Evolutionary conservation across 1,284 basidiomycete species (phyloP).

Genomic region (Sparassis latifolia): DNA sequence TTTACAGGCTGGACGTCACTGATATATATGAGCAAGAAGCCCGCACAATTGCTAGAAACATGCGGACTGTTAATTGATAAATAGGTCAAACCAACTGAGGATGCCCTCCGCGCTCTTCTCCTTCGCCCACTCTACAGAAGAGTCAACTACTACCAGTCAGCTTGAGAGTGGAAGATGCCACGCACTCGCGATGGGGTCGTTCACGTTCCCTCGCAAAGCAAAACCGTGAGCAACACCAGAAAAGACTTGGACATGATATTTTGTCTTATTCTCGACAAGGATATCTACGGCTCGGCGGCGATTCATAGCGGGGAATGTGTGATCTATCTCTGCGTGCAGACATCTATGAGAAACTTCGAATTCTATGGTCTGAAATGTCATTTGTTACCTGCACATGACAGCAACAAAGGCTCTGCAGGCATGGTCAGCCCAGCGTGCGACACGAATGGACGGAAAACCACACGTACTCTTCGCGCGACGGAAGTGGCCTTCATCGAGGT

Average conservation of each 20-base stretch:
- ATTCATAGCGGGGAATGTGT: constrained; percentile 36
- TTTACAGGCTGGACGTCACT: too few species aligned
- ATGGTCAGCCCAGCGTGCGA: neutral
- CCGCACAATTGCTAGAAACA: too few species aligned
- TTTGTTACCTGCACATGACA: constrained; percentile 42
- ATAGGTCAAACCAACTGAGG: constrained; percentile 12
- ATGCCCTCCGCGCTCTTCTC: constrained; percentile 47
- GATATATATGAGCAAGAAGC: too few species aligned
- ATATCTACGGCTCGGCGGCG: constrained; percentile 42
- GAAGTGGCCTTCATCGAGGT: constrained; percentile 43
- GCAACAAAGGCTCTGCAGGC: constrained; percentile 40
- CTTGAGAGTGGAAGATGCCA: constrained; percentile 14
- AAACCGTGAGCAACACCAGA: constrained; percentile 42
- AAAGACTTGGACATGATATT: constrained; percentile 44
- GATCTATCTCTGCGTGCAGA: constrained; percentile 32
- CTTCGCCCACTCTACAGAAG: constrained; percentile 48
- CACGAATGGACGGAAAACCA: neutral
- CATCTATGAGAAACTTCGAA: too few species aligned
- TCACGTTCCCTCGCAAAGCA: constrained; percentile 34
- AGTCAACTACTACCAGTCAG: neutral
- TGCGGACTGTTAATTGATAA: neutral
- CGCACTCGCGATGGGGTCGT: constrained; percentile 33
- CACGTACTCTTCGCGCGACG: constrained; percentile 40
- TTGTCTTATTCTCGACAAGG: constrained; percentile 34
- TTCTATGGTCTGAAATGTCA: neutral